Evolutionary conservation across 2,329 filamentous ascomycete species (phyloP).

Genomic region (Diaporthe citrichinensis): DNA sequence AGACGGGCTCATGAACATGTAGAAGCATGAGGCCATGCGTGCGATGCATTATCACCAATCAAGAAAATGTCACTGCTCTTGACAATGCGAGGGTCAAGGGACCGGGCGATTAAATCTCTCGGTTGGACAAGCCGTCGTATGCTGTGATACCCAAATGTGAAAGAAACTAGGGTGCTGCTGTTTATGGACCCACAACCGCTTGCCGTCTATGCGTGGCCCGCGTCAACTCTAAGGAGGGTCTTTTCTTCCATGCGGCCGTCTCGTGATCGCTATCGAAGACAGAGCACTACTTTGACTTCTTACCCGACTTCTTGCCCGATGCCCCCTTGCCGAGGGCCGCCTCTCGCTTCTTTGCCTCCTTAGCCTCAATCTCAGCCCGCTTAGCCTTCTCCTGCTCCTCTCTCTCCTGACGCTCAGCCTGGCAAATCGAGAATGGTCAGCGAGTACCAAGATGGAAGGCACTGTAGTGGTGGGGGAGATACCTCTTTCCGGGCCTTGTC

Average conservation of each 20-base stretch:
- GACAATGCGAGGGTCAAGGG: background rate
- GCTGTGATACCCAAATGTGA: background rate
- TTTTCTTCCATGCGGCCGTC: background rate
- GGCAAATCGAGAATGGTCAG: constrained; percentile 45
- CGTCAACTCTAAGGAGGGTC: background rate
- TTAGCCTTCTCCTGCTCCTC: constrained; percentile 66
- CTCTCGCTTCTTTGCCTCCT: constrained; percentile 69
- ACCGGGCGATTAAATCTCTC: background rate
- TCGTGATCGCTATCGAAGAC: background rate
- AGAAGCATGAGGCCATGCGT: background rate
- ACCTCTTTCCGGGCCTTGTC: constrained; percentile 87
- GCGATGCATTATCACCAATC: background rate
- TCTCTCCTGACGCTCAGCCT: constrained; percentile 72
- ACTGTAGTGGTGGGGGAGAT: constrained; percentile 53
- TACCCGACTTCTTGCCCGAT: constrained; percentile 58
- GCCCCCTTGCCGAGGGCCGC: constrained; percentile 59
- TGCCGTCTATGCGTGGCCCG: constrained; percentile 7
- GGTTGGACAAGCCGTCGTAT: background rate
- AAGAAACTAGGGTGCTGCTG: constrained; percentile 11
- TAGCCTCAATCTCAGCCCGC: constrained; percentile 66
- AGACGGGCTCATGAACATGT: constrained; percentile 51
- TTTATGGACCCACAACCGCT: constrained; percentile 9
- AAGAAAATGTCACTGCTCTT: background rate
- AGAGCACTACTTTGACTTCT: constrained; percentile 51
- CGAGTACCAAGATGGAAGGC: background rate